These are phyloP conservation scores for Fraxinus paxiana DNA, from an alignment of 305 asterid genomes.

Conservation along the genomic window DNA sequence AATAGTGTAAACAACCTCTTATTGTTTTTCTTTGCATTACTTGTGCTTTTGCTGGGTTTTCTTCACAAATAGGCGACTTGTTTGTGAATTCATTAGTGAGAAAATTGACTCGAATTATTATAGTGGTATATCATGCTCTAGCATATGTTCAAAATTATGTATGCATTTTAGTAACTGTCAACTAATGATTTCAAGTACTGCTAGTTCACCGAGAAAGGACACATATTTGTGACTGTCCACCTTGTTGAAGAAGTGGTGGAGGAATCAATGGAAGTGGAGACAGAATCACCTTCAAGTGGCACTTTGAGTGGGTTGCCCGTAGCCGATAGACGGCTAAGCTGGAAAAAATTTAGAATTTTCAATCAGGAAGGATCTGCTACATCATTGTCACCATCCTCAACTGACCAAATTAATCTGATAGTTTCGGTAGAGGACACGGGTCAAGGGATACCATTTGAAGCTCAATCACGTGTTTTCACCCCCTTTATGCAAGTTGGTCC, in stretches of 20 bases:
- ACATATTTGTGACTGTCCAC: constrained; percentile 78
- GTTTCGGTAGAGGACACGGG: constrained; percentile 99
- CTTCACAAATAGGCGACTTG: neutral
- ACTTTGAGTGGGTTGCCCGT: constrained; percentile 84
- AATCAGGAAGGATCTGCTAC: constrained; percentile 44
- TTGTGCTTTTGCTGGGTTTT: neutral
- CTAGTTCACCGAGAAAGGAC: constrained; percentile 97
- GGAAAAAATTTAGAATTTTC: constrained; percentile 53
- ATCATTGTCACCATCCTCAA: constrained; percentile 30
- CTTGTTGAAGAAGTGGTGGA: constrained; percentile 71
- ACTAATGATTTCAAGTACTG: constrained; percentile 14
- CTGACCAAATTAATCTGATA: constrained; percentile 55
- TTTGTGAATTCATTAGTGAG: neutral
- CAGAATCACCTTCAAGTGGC: constrained; percentile 27
- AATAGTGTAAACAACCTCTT: neutral
- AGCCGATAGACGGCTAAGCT: constrained; percentile 66
- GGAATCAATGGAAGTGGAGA: constrained; percentile 36
- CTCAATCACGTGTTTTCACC: constrained; percentile 75
- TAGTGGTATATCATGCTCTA: neutral
- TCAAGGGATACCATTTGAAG: constrained; percentile 77
- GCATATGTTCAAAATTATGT: neutral
- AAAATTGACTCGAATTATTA: neutral
- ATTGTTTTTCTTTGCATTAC: neutral
- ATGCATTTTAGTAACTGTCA: neutral
- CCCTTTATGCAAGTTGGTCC: constrained; percentile 97